A percentile compares a stretch with the other conserved stretches of the same genome.
Conservation (phyloP, 805 yeast genomes). For the Candida parachauliodes region DNA sequence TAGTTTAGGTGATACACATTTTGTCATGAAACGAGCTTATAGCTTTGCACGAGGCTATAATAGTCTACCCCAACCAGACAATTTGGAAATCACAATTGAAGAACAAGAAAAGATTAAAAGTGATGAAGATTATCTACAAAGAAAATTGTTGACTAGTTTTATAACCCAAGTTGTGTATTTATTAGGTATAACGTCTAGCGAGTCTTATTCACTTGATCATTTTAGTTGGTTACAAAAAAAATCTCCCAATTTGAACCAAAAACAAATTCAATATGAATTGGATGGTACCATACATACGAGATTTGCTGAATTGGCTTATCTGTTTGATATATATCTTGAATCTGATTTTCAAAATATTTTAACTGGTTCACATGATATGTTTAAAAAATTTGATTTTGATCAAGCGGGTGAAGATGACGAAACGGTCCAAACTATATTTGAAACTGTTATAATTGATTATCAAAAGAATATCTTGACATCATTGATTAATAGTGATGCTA, state of each 20-base stretch:
- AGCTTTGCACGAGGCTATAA: constrained; percentile 51
- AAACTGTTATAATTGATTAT: constrained; percentile 37
- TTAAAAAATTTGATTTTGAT: constrained; percentile 30
- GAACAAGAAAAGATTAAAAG: constrained; percentile 39
- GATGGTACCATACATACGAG: constrained; percentile 20
- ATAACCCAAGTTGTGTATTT: constrained; percentile 50
- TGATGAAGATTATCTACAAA: constrained; percentile 61
- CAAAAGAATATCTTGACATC: constrained; percentile 29
- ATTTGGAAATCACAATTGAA: constrained; percentile 27
- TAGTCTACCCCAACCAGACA: constrained; percentile 44
- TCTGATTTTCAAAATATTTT: constrained; percentile 33
- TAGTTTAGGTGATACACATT: constrained; percentile 28
- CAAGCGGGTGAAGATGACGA: constrained; percentile 17
- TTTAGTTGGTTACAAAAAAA: constrained; percentile 19
- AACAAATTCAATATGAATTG: constrained; percentile 6
- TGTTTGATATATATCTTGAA: constrained; percentile 65
- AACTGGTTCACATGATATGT: constrained; percentile 38
- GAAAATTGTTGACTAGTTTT: constrained; percentile 61
- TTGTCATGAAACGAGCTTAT: constrained; percentile 57
- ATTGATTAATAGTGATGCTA: constrained; percentile 23
- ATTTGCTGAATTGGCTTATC: constrained; percentile 42
- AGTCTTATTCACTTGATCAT: constrained; percentile 23
- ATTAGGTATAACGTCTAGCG: constrained; percentile 15
- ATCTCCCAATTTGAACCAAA: constrained; percentile 4
- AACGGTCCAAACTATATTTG: constrained; percentile 37